Conservation (phyloP, 1,139 yeast genomes). For the Yamadazyma atlantica region DNA sequence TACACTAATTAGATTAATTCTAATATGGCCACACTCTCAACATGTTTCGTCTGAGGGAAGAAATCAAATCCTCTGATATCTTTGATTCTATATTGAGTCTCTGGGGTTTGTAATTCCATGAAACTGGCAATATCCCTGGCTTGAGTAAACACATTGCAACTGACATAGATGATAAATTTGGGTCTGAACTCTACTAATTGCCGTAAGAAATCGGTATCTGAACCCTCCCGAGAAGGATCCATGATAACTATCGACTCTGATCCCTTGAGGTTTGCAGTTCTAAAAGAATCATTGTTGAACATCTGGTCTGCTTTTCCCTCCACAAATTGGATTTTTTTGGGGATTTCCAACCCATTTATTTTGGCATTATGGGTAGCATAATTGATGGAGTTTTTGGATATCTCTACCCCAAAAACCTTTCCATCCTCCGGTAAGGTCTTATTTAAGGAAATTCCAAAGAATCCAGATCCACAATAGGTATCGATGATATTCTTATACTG, state of each 20-base stretch:
- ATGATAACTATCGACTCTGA: constrained; percentile 38
- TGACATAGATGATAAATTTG: constrained; percentile 37
- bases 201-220: constrained; percentile 30
- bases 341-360: constrained; percentile 33
- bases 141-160: constrained; percentile 49
- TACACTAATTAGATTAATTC: constrained; percentile 16
- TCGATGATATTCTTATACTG: constrained; percentile 36
- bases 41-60: constrained; percentile 44
- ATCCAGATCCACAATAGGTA: constrained; percentile 49
- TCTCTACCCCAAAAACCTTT: constrained; percentile 45
- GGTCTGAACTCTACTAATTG: constrained; percentile 41
- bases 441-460: constrained; percentile 42
- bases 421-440: constrained; percentile 27
- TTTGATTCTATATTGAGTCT: constrained; percentile 25
- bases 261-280: constrained; percentile 26
- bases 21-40: constrained; percentile 43
- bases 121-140: constrained; percentile 42
- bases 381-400: constrained; percentile 30
- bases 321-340: constrained; percentile 31
- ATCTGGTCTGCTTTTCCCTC: constrained; percentile 40
- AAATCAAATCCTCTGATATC: constrained; percentile 45
- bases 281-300: constrained; percentile 28
- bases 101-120: constrained; percentile 20
- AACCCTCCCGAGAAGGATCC: constrained; percentile 50
- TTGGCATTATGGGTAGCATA: constrained; percentile 42